Evolutionary conservation across 257 asterid genomes (phyloP).

Genomic region (Euphrasia confusa): DNA sequence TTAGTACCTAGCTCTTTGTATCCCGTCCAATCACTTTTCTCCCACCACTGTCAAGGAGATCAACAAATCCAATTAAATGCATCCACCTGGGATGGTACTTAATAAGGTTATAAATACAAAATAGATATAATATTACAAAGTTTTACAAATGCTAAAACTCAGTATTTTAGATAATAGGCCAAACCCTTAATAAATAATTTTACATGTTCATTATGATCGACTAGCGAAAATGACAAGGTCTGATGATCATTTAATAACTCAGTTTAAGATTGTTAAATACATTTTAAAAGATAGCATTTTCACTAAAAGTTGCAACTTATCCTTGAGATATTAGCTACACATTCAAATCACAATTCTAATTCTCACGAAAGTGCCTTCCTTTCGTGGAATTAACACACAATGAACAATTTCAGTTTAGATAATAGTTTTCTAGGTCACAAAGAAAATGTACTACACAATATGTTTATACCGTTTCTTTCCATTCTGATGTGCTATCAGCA

Average conservation of each 20-base stretch:
- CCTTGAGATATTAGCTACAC: too few relatives aligned
- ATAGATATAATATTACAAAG: conserved; percentile 15
- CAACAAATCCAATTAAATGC: conserved; percentile 96
- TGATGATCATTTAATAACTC: not conserved
- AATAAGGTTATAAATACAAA: conserved; percentile 51
- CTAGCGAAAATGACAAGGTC: not conserved
- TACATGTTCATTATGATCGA: not conserved
- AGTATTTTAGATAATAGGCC: not conserved
- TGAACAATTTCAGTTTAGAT: not conserved
- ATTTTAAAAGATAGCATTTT: too few relatives aligned
- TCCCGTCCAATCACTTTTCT: conserved; percentile 99
- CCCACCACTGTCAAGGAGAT: conserved; percentile 99
- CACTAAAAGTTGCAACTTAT: too few relatives aligned
- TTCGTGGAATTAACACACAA: not conserved
- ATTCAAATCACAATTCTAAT: not conserved
- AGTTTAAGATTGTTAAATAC: too few relatives aligned
- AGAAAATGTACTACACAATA: not conserved
- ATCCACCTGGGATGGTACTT: conserved; percentile 92
- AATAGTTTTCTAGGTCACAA: not conserved
- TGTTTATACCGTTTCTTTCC: conserved; percentile 89
- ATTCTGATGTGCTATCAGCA: conserved; percentile 71
- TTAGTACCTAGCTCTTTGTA: conserved; percentile 93
- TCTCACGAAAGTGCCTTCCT: not conserved
- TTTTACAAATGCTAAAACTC: too few relatives aligned
- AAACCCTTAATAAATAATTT: too few relatives aligned